A percentile compares a stretch with the other conserved stretches of the same genome.
Conservation (phyloP, 805 yeast species). For the Starmerella potacharoeniae region DNA sequence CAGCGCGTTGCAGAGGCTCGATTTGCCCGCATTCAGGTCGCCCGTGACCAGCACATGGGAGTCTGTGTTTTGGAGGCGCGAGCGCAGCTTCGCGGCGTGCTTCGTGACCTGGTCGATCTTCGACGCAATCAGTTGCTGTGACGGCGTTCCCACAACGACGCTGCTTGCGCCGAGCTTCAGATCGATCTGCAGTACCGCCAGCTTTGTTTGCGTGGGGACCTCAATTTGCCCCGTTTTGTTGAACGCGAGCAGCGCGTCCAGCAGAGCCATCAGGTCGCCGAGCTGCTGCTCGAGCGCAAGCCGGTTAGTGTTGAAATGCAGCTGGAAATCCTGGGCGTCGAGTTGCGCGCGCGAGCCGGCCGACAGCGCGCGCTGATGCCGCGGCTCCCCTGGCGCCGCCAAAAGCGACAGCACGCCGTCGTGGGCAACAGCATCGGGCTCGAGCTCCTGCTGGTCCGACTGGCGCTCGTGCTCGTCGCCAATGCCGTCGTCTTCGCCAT, state of each 20-base stretch:
- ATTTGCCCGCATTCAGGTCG: constrained; percentile 91
- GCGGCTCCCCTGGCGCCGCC: constrained; percentile 2
- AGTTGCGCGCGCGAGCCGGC: constrained; percentile 30
- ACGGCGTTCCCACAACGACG: constrained; percentile 49
- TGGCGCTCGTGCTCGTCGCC: not conserved
- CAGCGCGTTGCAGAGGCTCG: constrained; percentile 87
- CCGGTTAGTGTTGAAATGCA: constrained; percentile 65
- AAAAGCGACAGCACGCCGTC: constrained; percentile 21
- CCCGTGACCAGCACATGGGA: constrained; percentile 96
- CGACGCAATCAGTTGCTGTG: constrained; percentile 54
- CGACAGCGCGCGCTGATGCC: constrained; percentile 22
- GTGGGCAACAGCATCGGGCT: constrained; percentile 24
- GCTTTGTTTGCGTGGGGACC: constrained; percentile 28
- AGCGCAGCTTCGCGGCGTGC: constrained; percentile 61
- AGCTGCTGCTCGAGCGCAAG: constrained; percentile 44
- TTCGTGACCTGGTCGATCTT: constrained; percentile 53
- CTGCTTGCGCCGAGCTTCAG: constrained; percentile 41
- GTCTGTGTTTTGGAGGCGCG: constrained; percentile 78
- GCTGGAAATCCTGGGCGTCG: constrained; percentile 54
- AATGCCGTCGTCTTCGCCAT: not conserved
- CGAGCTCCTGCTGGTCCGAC: not conserved
- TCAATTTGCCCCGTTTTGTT: constrained; percentile 4
- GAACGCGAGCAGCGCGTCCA: constrained; percentile 24
- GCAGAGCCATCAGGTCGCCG: constrained; percentile 22
- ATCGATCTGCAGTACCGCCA: constrained; percentile 53